These are phyloP conservation scores for Phialemonium atrogriseum DNA, from an alignment of 2,329 filamentous ascomycete species.

Conservation along the genomic window DNA sequence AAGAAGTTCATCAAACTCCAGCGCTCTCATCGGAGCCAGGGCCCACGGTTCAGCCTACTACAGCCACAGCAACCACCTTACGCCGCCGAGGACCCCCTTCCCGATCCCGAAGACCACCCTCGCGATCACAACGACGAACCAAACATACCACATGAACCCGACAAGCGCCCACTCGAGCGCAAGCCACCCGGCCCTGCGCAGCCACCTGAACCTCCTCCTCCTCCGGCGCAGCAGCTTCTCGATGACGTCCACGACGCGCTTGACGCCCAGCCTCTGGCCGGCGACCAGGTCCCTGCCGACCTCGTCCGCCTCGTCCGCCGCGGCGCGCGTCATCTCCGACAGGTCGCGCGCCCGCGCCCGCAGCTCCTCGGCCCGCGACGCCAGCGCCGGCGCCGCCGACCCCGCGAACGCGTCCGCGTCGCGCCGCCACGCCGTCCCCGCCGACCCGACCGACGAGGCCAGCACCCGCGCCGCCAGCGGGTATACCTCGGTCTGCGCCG, in stretches of 20 bases:
- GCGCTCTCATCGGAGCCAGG: too few relatives aligned
- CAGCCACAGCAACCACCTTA: constrained; percentile 82
- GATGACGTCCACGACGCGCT: constrained; percentile 71
- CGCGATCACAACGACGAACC: constrained; percentile 76
- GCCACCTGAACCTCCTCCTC: constrained; percentile 60
- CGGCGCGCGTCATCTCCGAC: constrained; percentile 52
- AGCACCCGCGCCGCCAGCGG: constrained; percentile 45
- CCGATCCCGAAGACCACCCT: constrained; percentile 57
- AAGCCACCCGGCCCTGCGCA: constrained; percentile 69
- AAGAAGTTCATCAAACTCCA: constrained; percentile 2
- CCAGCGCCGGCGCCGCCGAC: constrained; percentile 46
- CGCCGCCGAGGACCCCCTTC: constrained; percentile 46
- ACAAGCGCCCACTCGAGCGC: constrained; percentile 82
- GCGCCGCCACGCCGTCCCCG: constrained; percentile 46
- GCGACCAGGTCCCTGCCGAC: constrained; percentile 69
- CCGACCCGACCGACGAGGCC: constrained; percentile 35
- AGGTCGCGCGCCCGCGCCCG: constrained; percentile 44
- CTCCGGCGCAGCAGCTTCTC: constrained; percentile 66
- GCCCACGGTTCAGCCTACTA: constrained; percentile 33
- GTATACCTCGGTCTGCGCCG: constrained; percentile 37
- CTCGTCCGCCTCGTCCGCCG: constrained; percentile 72
- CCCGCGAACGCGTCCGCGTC: constrained; percentile 51
- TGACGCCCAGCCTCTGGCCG: constrained; percentile 70
- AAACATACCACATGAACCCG: constrained; percentile 88
- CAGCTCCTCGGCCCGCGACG: constrained; percentile 36